Evolutionary conservation across 768 basidiomycete species (phyloP).

Genomic region (Rhodotorula graminis): DNA sequence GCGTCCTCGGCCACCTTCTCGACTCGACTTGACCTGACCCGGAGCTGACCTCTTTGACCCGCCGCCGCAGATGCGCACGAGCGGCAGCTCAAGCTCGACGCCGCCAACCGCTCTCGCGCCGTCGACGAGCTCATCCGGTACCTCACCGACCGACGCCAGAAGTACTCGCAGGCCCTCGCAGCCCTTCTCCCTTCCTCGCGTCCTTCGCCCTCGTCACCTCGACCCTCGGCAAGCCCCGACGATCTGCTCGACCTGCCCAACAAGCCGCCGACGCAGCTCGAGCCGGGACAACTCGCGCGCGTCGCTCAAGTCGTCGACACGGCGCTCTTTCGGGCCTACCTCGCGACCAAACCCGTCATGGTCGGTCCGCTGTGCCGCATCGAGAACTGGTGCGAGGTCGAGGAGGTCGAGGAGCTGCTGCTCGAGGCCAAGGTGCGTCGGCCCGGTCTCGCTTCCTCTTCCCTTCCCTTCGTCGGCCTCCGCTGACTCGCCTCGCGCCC

Average conservation of each 20-base stretch:
- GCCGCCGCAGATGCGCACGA: background rate
- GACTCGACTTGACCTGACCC: background rate
- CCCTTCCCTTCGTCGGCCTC: background rate
- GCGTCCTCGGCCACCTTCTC: background rate
- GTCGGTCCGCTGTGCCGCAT: constrained; percentile 82
- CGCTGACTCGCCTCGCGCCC: constrained; percentile 3
- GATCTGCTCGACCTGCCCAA: constrained; percentile 77
- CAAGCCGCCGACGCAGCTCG: constrained; percentile 63
- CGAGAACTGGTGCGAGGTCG: constrained; percentile 95
- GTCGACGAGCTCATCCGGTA: constrained; percentile 85
- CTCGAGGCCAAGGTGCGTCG: constrained; percentile 64
- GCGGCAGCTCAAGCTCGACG: constrained; percentile 12
- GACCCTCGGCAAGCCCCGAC: constrained; percentile 49
- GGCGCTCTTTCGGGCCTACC: constrained; percentile 85
- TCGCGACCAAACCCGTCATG: constrained; percentile 72
- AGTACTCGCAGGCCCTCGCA: constrained; percentile 70
- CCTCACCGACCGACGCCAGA: constrained; percentile 82
- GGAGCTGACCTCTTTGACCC: background rate
- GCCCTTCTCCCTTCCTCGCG: constrained; percentile 65
- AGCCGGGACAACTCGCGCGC: constrained; percentile 75
- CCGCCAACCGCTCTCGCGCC: constrained; percentile 48
- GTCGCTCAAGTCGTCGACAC: constrained; percentile 94
- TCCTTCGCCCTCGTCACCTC: constrained; percentile 61
- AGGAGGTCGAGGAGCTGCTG: constrained; percentile 83
- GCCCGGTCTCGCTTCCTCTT: background rate